Base-by-base conservation (phyloP, 2,329 filamentous ascomycete genomes). In the Mycosphaerella arachidis region DNA sequence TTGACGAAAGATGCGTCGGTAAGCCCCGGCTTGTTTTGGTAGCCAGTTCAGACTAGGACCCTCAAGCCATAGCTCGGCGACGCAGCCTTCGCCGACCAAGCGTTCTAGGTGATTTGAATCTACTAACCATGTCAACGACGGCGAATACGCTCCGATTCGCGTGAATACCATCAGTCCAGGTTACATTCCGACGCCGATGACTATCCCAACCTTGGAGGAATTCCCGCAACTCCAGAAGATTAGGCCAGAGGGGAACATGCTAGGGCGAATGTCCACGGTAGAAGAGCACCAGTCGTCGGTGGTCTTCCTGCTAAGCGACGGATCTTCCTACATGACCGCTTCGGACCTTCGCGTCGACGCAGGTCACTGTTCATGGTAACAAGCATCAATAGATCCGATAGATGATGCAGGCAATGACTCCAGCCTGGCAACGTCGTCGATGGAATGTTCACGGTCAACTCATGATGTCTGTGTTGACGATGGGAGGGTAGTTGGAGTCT, bases 61-160 rank as follows among this genome's bases (percentile, higher is more conserved):
- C 63, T 80, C 77, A 3, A 82, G 60, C 0, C 79, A 64, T 55
- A 82, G 62, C 61, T 82, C 80, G 16, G 80, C 80, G 9, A 79
- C 70, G 20, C 74, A 73, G 8, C 80, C 80, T 7, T 80, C 67
- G 4, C 31, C 16, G 13, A 18, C 40, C 6, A 48, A 13, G 5
- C 45, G 20, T 12, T 35, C 18, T 7, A 24, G 5, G n/a, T 56
- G 16, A 6, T 31, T 9, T 16, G 9, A 18, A 31, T 46, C 27
- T 13, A 31, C 37, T 9, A 55, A 5, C 53, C 53, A 55, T 30
- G 55, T 18, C 1, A 48, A 53, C 29, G 50, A 48, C 35, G 51
- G 50, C 7, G 37, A 30, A 13, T 45, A 56, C 37, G 43, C 55
- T 51, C 56, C 56, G n/a, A 58, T 58, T 48, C 33, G 56, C 6